These are phyloP conservation scores for Kuraishia floccosa DNA, from an alignment of 805 yeast genomes.

Conservation along the genomic window DNA sequence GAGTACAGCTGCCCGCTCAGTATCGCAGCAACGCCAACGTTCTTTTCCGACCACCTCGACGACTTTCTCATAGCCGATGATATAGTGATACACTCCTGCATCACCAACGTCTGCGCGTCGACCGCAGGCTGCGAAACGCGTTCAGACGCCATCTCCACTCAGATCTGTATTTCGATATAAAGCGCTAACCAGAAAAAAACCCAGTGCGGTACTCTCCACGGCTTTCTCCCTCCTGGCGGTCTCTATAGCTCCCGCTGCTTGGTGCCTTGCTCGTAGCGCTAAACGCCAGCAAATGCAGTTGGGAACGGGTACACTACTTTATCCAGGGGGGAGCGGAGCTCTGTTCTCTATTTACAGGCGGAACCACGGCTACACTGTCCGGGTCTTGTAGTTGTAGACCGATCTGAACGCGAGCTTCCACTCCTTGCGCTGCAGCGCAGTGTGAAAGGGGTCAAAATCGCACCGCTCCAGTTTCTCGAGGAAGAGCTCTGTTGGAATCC, in stretches of 20 bases:
- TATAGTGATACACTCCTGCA: constrained; percentile 79
- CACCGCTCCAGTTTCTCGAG: constrained; percentile 45
- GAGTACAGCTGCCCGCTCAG: constrained; percentile 58
- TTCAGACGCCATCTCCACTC: background rate
- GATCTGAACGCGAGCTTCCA: constrained; percentile 60
- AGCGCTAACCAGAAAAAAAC: too few relatives aligned
- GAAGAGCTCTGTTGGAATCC: constrained; percentile 55
- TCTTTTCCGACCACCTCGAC: constrained; percentile 51
- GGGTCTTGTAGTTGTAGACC: constrained; percentile 28
- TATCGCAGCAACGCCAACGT: constrained; percentile 70
- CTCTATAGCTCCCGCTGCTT: too few relatives aligned
- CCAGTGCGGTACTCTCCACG: too few relatives aligned
- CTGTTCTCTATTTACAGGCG: background rate
- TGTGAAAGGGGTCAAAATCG: constrained; percentile 51
- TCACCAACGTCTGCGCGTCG: constrained; percentile 73
- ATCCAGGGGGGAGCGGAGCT: background rate
- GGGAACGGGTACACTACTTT: too few relatives aligned
- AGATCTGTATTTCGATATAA: background rate
- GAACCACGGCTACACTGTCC: background rate
- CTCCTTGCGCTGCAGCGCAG: constrained; percentile 34
- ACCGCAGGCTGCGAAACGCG: constrained; percentile 25
- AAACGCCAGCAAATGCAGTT: too few relatives aligned
- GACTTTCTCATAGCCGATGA: constrained; percentile 86
- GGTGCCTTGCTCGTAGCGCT: too few relatives aligned
- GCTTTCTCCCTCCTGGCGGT: too few relatives aligned